Evolutionary conservation across 108 stramenopile species (phyloP), one percentile per base, ranked within the genome.

Genomic region (Pseudonitzschia delicatissima): DNA sequence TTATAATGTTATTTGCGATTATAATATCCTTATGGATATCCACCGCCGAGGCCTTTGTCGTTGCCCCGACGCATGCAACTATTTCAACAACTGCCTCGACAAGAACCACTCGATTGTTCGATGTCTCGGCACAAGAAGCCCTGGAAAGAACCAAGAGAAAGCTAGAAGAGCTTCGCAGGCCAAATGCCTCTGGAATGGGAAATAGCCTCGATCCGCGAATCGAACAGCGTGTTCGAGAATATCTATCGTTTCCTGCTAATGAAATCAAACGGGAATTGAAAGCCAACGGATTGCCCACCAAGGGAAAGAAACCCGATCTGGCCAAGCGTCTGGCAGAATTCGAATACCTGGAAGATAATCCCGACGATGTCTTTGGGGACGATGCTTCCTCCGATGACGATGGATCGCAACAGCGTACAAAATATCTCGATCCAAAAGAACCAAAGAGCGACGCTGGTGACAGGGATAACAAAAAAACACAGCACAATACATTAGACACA

Each of bases 291-390:
- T 60, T 91, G 57, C 60, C 71, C 4, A 75, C 42, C 21, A 90
- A 80, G 39, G 93, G 93, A 13, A 28, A 88, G 36, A 94, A 94
- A 63, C 90, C 87, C 7, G 93, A 91, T 61, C 67, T 94, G 52
- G 88, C 90, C 9, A 33, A 52, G 34, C 77, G 93, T 53, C 76
- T 94, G 39, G 87, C 80, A 15, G 81, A 82, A 20, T 71, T 85
- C 74, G 77, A 89, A 27, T 52, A 68, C 58, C 31, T 62, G 35
- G 15, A 15, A 45, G 39, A 61, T 2, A 33, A 63, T 25, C 37
- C 53, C 18, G 53, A 55, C 33, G 29, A 35, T 23, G n/a, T 33
- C 4, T 17, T 33, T 11, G 66, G 72, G 40, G 60, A 39, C 26
- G 71, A 79, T 25, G 51, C 50, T 23, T 49, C 42, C 7, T 58